Evolutionary conservation across 73 alveolate species (phyloP).

Genomic region (Stentor coeruleus): DNA sequence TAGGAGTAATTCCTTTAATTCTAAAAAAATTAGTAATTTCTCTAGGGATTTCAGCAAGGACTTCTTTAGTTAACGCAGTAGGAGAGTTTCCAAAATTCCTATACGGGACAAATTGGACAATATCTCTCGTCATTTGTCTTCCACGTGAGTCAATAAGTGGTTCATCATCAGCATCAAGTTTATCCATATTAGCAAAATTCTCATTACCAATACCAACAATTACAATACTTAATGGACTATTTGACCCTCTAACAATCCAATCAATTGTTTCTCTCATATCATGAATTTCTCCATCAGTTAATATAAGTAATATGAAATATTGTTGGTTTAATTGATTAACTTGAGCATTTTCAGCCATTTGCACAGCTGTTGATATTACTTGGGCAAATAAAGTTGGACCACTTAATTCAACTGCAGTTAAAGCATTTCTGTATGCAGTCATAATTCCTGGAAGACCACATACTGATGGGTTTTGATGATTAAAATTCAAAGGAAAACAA

Average conservation of each 20-base stretch:
- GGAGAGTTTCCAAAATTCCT: slow-evolving; percentile 57
- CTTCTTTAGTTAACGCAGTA: slow-evolving; percentile 70
- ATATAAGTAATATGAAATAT: slow-evolving; percentile 69
- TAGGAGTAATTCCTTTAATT: slow-evolving; percentile 31
- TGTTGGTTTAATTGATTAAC: slow-evolving; percentile 35
- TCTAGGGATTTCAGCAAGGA: slow-evolving; percentile 82
- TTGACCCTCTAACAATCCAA: slow-evolving; percentile 65
- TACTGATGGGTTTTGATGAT: slow-evolving; percentile 69
- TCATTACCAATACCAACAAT: slow-evolving; percentile 85
- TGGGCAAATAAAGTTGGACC: slow-evolving; percentile 79
- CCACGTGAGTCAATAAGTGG: slow-evolving; percentile 60
- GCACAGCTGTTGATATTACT: slow-evolving; percentile 39
- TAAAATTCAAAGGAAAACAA: slow-evolving; percentile 82
- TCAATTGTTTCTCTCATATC: slow-evolving; percentile 78
- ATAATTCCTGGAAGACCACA: slow-evolving; percentile 63
- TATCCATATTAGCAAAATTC: slow-evolving; percentile 52
- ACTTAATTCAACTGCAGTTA: slow-evolving; percentile 42
- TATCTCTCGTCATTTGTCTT: slow-evolving; percentile 80
- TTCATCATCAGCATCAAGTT: slow-evolving; percentile 83
- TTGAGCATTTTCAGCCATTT: slow-evolving; percentile 35
- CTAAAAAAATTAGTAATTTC: slow-evolving; percentile 74
- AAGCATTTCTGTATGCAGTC: slow-evolving; percentile 48
- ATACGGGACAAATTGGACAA: slow-evolving; percentile 92
- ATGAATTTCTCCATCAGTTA: slow-evolving; percentile 91
- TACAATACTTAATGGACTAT: slow-evolving; percentile 75